Percentiles rank a stretch among this genome's conserved stretches.
phyloP scores from a whole-genome alignment of 2,329 filamentous ascomycete species.

The Trichoderma sp. region DNA sequence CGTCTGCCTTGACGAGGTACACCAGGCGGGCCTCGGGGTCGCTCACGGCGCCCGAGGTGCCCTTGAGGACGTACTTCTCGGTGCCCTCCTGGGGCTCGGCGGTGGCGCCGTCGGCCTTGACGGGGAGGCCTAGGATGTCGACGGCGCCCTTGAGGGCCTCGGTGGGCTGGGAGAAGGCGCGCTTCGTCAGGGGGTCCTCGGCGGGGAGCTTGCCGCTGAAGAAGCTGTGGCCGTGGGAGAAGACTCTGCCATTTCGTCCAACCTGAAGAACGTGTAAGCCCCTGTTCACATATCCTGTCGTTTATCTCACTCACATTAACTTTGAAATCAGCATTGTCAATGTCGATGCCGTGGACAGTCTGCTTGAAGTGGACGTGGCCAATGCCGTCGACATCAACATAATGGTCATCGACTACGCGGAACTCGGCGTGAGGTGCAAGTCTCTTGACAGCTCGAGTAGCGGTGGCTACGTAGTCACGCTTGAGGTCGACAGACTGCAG shows the following conservation, averaged over 20 bases:
- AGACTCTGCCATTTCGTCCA: slow-evolving; percentile 55
- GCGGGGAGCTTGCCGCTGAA: slow-evolving; percentile 49
- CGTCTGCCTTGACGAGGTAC: slow-evolving; percentile 55
- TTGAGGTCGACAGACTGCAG: slow-evolving; percentile 31
- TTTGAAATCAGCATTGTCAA: slow-evolving; percentile 64
- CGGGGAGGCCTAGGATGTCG: slow-evolving; percentile 39
- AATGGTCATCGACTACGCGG: slow-evolving; percentile 55
- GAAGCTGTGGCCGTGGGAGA: slow-evolving; percentile 59
- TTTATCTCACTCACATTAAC: slow-evolving; percentile 53
- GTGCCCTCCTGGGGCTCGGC: slow-evolving; percentile 34
- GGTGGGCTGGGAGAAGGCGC: slow-evolving; percentile 47
- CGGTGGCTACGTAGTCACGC: slow-evolving; percentile 48
- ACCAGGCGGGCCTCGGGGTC: slow-evolving; percentile 59
- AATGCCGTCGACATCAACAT: slow-evolving; percentile 57
- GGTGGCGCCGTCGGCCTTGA: slow-evolving; percentile 36
- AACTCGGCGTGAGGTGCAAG: slow-evolving; percentile 46
- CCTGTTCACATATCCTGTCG: background rate
- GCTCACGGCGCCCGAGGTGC: slow-evolving; percentile 51
- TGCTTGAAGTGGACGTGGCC: slow-evolving; percentile 63
- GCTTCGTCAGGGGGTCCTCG: slow-evolving; percentile 43
- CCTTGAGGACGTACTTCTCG: slow-evolving; percentile 47
- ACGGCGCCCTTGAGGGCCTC: slow-evolving; percentile 48
- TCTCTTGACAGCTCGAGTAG: slow-evolving; percentile 48
- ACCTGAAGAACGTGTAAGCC: slow-evolving; percentile 42
- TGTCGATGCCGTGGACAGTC: slow-evolving; percentile 58